Percentiles rank a stretch among this genome's conserved stretches.
phyloP scores from a whole-genome alignment of 352 stramenopile genomes.

The Salisapilia sapeloensis region DNA sequence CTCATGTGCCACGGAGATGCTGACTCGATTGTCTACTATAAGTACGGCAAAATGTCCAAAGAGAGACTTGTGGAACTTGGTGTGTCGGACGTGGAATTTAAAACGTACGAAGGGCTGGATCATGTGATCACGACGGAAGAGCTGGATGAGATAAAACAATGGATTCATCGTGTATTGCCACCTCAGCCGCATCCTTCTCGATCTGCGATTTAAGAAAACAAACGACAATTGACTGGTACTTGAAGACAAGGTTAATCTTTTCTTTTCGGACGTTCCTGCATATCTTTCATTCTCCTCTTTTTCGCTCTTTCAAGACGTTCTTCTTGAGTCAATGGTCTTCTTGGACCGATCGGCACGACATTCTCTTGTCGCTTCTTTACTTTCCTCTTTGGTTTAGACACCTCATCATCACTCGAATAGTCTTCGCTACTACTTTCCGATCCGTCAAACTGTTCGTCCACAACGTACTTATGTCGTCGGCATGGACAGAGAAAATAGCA shows the following conservation, averaged over 20 bases:
- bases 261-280: constrained; percentile 42
- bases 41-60: constrained; percentile 39
- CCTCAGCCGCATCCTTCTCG: no score
- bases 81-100: constrained; percentile 44
- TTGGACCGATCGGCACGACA: constrained; percentile 27
- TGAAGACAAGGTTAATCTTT: no score
- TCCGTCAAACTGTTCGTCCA: constrained; percentile 12
- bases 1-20: constrained; percentile 65
- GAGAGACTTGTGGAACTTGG: constrained; percentile 28
- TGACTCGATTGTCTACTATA: constrained; percentile 39
- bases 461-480: constrained; percentile 28
- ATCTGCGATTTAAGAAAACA: no score
- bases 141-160: constrained; percentile 39
- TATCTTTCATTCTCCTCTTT: constrained; percentile 39
- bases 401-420: constrained; percentile 16
- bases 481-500: constrained; percentile 51
- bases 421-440: constrained; percentile 10
- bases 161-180: constrained; percentile 38
- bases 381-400: constrained; percentile 12
- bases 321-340: constrained; percentile 50
- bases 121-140: constrained; percentile 48
- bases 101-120: constrained; percentile 44
- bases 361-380: constrained; percentile 12
- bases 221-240: no score
- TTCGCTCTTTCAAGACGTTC: constrained; percentile 40